Evolutionary conservation across 208 protist species (phyloP), one percentile per base, ranked within the genome.

Genomic region (Crithidia brevicula): DNA sequence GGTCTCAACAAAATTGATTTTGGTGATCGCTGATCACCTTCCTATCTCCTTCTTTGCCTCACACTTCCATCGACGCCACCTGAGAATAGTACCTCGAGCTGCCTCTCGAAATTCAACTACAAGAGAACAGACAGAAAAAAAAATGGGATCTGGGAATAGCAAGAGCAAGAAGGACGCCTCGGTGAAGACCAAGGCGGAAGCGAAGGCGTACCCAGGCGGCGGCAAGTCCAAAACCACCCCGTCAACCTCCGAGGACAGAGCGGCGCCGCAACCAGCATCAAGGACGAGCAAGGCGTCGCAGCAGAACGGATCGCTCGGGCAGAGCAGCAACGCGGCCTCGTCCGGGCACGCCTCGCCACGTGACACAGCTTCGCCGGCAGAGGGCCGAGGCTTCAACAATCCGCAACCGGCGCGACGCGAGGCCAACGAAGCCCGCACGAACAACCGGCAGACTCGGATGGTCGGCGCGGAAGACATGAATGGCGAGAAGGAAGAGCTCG

Each of bases 381-480:
- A 66, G 47, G 15, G 57, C 4, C 67, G 67, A 15, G 67, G 67
- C 22, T 73, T 73, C 38, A 73, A 73, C 58, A 65, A 73, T 11
- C 67, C 67, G 22, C 15, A 49, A 18, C 57, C 45, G 22, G 58
- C 51, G 11, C 47, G 64, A n/a, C 30, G 36, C 27, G 34, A 53
- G 0, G n/a, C 20, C 22, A 23, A 11, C n/a, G 49, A 38, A 2
- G 40, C 67, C 20, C 67, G 74, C n/a, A n/a, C 36, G 23, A 25
- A 47, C 51, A 56, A 0, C 15, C 62, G 53, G 16, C 59, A 66
- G 53, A 72, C 49, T 15, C 63, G 47, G 54, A 70, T 77, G 51
- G 31, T 77, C 0, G 66, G 54, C 9, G 67, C 56, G 4, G 42
- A 78, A 28, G 65, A 69, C 52, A 43, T 54, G 27, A 52, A 76